These are phyloP conservation scores for Pythium chondricola DNA, from an alignment of 352 stramenopile species.

Conservation along the genomic window DNA sequence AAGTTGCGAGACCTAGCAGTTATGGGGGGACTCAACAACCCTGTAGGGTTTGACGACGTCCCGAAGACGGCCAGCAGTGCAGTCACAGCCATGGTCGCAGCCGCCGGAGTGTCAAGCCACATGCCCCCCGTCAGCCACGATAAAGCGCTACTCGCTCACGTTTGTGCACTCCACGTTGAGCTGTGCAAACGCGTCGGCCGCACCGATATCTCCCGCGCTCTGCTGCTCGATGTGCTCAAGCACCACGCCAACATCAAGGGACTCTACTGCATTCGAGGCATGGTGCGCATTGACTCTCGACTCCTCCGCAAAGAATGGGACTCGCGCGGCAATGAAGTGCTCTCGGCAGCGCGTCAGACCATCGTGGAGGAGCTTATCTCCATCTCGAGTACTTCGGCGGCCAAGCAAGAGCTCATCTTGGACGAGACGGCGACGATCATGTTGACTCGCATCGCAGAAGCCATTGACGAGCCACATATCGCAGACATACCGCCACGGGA, in stretches of 20 bases:
- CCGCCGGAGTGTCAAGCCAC: not conserved
- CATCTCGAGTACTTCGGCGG: slow-evolving; percentile 18
- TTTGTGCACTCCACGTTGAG: slow-evolving; percentile 28
- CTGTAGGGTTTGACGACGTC: not conserved
- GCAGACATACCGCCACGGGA: no score
- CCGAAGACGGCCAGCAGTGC: not conserved
- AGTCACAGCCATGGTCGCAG: not conserved
- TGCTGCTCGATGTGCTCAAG: slow-evolving; percentile 41
- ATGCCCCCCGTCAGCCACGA: slow-evolving; percentile 22
- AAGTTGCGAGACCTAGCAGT: slow-evolving; percentile 3
- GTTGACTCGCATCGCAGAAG: slow-evolving; percentile 29
- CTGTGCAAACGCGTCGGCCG: slow-evolving; percentile 25
- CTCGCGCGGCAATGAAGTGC: slow-evolving; percentile 17
- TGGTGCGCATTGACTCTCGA: slow-evolving; percentile 29
- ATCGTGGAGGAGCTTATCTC: slow-evolving; percentile 26
- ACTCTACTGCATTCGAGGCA: slow-evolving; percentile 28
- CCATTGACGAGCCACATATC: slow-evolving; percentile 16
- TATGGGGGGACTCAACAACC: not conserved
- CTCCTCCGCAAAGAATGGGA: slow-evolving; percentile 31
- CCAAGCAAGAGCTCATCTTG: slow-evolving; percentile 26
- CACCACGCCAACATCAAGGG: slow-evolving; percentile 35
- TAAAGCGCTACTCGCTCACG: slow-evolving; percentile 35
- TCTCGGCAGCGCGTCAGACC: slow-evolving; percentile 20
- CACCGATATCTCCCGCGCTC: slow-evolving; percentile 21
- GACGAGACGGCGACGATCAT: slow-evolving; percentile 29